Percentiles rank a stretch among this genome's conserved stretches.
Conservation (phyloP, 768 basidiomycete genomes). For the Trametopsis cervina region DNA sequence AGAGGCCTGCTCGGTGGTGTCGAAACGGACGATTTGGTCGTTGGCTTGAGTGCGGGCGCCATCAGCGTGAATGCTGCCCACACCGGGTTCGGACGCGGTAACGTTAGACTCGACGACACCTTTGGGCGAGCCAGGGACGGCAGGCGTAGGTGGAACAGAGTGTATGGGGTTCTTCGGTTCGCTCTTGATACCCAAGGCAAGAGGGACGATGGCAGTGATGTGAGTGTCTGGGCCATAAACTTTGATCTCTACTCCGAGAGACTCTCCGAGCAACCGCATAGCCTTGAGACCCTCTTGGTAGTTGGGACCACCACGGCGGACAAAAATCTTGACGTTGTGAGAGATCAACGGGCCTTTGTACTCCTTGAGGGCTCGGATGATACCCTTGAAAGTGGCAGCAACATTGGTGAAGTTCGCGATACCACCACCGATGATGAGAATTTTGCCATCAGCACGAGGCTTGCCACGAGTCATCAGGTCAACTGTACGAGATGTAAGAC, state of each 20-base stretch:
- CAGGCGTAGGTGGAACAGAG: conserved; percentile 34
- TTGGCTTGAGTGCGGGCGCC: conserved; percentile 78
- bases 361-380: conserved; percentile 94
- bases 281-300: conserved; percentile 99
- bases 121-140: conserved; percentile 36
- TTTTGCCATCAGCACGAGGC: conserved; percentile 83
- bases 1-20: conserved; percentile 34
- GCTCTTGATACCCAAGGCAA: conserved; percentile 84
- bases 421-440: conserved; percentile 99
- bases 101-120: conserved; percentile 25
- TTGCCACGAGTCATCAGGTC: conserved; percentile 92
- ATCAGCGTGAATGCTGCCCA: conserved; percentile 65
- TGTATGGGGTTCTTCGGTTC: conserved; percentile 32
- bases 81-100: conserved; percentile 18
- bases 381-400: conserved; percentile 99
- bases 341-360: conserved; percentile 79
- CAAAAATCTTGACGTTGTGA: conserved; percentile 90
- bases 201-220: conserved; percentile 97
- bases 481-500: conserved; percentile 36
- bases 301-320: conserved; percentile 97
- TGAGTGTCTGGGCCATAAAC: conserved; percentile 98
- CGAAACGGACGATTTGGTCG: conserved; percentile 90
- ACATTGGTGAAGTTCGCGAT: conserved; percentile 99
- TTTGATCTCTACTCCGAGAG: conserved; percentile 92
- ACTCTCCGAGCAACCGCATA: conserved; percentile 95